Conservation (phyloP, 2,329 filamentous ascomycete genomes). For the Fusarium liriodendri region DNA sequence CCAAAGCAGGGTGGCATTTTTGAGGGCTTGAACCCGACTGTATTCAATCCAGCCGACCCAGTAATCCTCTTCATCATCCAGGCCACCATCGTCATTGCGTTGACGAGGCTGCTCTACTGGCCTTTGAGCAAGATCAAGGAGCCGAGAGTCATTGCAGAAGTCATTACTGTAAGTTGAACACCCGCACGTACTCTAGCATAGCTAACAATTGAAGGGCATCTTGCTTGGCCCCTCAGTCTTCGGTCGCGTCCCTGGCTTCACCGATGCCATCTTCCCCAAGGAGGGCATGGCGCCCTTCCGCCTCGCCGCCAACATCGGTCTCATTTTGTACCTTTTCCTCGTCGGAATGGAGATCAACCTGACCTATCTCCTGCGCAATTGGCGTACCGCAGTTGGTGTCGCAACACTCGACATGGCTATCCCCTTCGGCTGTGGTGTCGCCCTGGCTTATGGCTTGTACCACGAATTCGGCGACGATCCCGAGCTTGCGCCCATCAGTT, state of each 20-base stretch:
- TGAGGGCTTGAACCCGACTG: constrained; percentile 23
- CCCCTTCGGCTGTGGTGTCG: constrained; percentile 84
- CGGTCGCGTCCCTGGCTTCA: constrained; percentile 84
- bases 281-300: constrained; percentile 79
- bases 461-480: constrained; percentile 70
- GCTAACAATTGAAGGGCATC: constrained; percentile 62
- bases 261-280: constrained; percentile 77
- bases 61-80: constrained; percentile 30
- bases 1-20: constrained; percentile 27
- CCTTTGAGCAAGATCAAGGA: constrained; percentile 81
- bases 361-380: constrained; percentile 77
- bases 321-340: constrained; percentile 87
- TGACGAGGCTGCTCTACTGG: constrained; percentile 67
- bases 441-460: constrained; percentile 83
- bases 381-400: constrained; percentile 82
- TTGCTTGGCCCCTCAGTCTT: constrained; percentile 87
- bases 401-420: constrained; percentile 81
- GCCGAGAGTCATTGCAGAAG: constrained; percentile 84
- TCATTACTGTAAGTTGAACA: constrained; percentile 65
- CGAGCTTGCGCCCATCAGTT: constrained; percentile 55
- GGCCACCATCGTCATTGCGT: constrained; percentile 22
- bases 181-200: neutral
- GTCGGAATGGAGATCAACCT: constrained; percentile 88
- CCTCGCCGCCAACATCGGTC: constrained; percentile 83
- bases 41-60: constrained; percentile 25